Evolutionary conservation across 441 rosid genomes (phyloP).

Genomic region (Raphanus hybrid): DNA sequence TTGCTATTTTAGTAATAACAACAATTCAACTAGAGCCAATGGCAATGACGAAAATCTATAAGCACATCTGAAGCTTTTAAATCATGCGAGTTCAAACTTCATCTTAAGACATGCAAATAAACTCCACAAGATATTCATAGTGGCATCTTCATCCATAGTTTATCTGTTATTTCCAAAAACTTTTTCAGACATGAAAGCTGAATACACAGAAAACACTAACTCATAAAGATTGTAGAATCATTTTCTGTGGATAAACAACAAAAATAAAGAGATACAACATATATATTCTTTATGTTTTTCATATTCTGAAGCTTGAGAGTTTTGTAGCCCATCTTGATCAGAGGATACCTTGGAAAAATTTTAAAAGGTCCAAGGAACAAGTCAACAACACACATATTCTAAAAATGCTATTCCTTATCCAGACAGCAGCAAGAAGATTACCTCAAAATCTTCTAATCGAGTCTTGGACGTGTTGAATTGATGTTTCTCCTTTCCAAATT

Average conservation of each 20-base stretch:
- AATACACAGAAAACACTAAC: conserved; percentile 23
- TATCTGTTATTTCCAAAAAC: conserved; percentile 15
- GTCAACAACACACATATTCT: conserved; percentile 30
- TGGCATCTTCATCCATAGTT: neutral
- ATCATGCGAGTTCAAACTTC: neutral
- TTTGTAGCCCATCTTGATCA: conserved; percentile 27
- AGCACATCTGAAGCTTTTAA: neutral
- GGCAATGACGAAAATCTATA: neutral
- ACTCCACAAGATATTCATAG: neutral
- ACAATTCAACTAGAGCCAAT: neutral
- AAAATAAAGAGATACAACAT: conserved; percentile 18
- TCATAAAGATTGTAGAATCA: conserved; percentile 39
- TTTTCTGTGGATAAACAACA: conserved; percentile 27
- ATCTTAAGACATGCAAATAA: neutral
- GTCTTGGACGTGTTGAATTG: conserved; percentile 27
- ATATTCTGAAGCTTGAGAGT: conserved; percentile 13
- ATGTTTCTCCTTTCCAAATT: conserved; percentile 10
- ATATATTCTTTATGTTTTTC: conserved; percentile 23
- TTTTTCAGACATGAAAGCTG: conserved; percentile 25
- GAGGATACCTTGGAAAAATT: conserved; percentile 29
- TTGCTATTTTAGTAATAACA: neutral
- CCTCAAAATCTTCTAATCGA: conserved; percentile 32
- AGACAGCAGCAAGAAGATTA: conserved; percentile 30
- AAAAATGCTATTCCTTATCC: conserved; percentile 34
- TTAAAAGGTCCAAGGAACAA: conserved; percentile 23